phyloP scores from a whole-genome alignment of 202 grass and related monocot genomes.

The Carex arenaria region DNA sequence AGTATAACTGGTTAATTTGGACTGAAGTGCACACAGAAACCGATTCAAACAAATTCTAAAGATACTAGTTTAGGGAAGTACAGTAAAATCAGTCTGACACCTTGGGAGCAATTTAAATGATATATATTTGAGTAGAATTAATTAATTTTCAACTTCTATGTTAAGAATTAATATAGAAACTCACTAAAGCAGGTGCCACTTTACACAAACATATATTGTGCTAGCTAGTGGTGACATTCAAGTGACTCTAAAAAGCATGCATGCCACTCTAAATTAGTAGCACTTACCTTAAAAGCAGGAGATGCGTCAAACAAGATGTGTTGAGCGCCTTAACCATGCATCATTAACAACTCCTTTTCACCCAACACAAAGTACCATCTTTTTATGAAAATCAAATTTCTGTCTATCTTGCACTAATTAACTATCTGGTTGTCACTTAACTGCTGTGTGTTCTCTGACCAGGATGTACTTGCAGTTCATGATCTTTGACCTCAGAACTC shows the following conservation, averaged over 20 bases:
- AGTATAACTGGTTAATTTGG: neutral
- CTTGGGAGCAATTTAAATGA: neutral
- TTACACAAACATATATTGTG: conserved; percentile 1
- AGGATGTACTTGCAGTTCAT: neutral
- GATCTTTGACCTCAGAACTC: neutral
- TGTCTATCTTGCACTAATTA: neutral
- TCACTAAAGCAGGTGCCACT: neutral
- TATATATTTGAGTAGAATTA: neutral
- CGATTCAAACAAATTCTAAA: neutral
- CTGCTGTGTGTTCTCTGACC: neutral
- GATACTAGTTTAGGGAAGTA: neutral
- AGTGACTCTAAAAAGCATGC: conserved; percentile 23
- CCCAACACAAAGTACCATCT: conserved; percentile 15
- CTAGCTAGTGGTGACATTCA: conserved; percentile 10
- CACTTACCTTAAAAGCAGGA: conserved; percentile 23
- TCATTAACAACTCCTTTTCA: conserved; percentile 14
- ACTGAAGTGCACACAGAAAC: neutral
- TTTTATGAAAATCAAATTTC: conserved; percentile 25
- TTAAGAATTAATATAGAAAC: neutral
- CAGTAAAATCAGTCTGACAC: neutral
- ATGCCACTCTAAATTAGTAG: conserved; percentile 12
- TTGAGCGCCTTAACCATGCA: conserved; percentile 15
- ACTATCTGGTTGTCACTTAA: neutral
- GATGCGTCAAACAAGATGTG: conserved; percentile 18
- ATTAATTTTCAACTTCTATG: no score